A percentile compares a stretch with the other conserved stretches of the same genome.
phyloP scores from a whole-genome alignment of 257 asterid species.

The Scutellaria minor region DNA sequence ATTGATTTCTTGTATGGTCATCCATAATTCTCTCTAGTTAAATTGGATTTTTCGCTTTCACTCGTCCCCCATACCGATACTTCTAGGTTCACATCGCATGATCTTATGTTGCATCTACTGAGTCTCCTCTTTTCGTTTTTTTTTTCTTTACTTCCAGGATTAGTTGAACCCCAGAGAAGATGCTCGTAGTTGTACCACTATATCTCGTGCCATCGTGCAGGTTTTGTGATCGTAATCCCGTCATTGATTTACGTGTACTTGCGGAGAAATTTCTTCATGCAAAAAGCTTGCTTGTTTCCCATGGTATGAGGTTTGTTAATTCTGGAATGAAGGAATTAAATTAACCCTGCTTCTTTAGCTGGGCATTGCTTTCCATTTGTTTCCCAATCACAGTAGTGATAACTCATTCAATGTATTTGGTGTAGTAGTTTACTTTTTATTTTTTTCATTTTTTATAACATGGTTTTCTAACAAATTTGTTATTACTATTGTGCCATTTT shows the following conservation, averaged over 20 bases:
- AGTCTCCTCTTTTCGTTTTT: background rate
- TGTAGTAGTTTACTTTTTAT: no score
- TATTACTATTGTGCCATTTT: no score
- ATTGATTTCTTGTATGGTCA: constrained; percentile 11
- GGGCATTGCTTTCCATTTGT: constrained; percentile 16
- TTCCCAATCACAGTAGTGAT: constrained; percentile 13
- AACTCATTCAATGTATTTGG: background rate
- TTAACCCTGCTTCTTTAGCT: background rate
- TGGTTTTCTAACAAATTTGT: no score
- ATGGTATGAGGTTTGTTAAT: constrained; percentile 7
- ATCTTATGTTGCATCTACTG: background rate
- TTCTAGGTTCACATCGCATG: background rate
- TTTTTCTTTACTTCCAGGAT: constrained; percentile 35
- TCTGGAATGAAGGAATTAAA: constrained; percentile 19
- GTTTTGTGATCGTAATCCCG: background rate
- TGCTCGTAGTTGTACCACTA: constrained; percentile 2
- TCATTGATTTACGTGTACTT: constrained; percentile 18
- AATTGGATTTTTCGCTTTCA: background rate
- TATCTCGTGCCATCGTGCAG: constrained; percentile 26
- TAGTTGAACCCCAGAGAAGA: constrained; percentile 21
- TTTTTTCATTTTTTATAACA: no score
- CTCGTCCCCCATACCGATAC: background rate
- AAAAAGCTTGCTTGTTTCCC: constrained; percentile 20
- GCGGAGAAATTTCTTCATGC: background rate
- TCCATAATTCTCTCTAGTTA: background rate